Evolutionary conservation across 306 rosid species (phyloP), one percentile per base, ranked within the genome.

Genomic region (Dalbergia oliveri): DNA sequence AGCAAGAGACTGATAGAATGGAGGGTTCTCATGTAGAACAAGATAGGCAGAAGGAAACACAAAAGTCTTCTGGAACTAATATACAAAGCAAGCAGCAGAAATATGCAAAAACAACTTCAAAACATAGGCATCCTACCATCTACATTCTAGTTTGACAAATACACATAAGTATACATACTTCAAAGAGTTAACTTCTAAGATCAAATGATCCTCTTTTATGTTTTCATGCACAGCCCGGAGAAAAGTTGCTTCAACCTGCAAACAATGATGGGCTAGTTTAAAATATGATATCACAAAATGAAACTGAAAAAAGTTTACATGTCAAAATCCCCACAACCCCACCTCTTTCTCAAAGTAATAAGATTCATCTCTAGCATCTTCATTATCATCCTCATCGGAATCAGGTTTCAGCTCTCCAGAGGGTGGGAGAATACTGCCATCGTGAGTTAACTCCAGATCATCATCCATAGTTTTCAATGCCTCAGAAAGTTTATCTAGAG

Each of bases 211-310:
- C 21, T 87, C 97, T 77, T 89, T 37, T 75, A 96, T 91, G 89
- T 90, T 93, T 86, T 96, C 99, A 23, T 91, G 87, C 79, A 89
- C 99, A 73, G 91, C 98, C 87, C 99, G 88, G 58, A 89, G 88
- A 77, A 96, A 96, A 54, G 99, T 96, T 64, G 94, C 97, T 88
- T 96, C 98, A 72, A 93, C 98, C 99, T 96, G 94, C 81, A 89
- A 64, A 75, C 13, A 56, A 66, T 47, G 61, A 79, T 8, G 10
- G 59, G 59, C 39, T 13, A 75, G 66, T 73, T 60, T 47, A 64
- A 64, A 74, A 69, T 54, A 56, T 63, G 57, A 57, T 59, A 76
- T 77, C 82, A 39, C 5, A 59, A 84, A 21, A 60, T 37, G 78
- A 60, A 67, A 73, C 56, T 35, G 53, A 65, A 21, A 26, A 11